These are phyloP conservation scores for Andrographis paniculata DNA, from an alignment of 305 asterid genomes.

Conservation along the genomic window DNA sequence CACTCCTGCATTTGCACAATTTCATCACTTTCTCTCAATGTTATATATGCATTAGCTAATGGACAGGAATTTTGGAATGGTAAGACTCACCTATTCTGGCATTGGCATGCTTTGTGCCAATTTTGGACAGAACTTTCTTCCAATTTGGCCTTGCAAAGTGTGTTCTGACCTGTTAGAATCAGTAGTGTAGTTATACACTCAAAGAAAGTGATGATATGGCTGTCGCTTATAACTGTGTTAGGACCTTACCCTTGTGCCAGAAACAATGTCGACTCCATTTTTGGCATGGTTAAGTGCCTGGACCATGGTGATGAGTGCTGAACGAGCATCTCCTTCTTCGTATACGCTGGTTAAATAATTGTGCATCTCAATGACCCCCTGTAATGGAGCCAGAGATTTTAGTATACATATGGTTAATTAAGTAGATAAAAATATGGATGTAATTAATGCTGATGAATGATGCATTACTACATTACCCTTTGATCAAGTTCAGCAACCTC, in stretches of 20 bases:
- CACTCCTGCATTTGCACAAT: constrained; percentile 51
- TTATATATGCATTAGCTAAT: no score
- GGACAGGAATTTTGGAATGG: neutral
- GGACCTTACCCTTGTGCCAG: constrained; percentile 79
- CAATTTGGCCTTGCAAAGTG: constrained; percentile 97
- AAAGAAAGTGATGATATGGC: neutral
- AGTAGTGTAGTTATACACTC: neutral
- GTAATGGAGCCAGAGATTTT: neutral
- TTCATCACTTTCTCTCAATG: neutral
- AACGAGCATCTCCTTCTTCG: constrained; percentile 93
- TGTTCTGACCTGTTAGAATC: constrained; percentile 37
- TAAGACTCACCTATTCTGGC: constrained; percentile 59
- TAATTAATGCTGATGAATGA: neutral
- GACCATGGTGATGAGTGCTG: constrained; percentile 91
- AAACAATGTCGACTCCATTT: constrained; percentile 76
- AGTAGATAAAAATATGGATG: neutral
- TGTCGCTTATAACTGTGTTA: constrained; percentile 8
- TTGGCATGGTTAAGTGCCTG: constrained; percentile 93
- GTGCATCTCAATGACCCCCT: constrained; percentile 57
- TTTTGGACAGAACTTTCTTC: constrained; percentile 66
- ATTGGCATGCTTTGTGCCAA: constrained; percentile 69
- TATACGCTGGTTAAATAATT: constrained; percentile 86
- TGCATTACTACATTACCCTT: constrained; percentile 31
- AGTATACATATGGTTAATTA: constrained; percentile 4
- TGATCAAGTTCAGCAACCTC: constrained; percentile 77